Base-by-base conservation (phyloP, 805 yeast species). In the Jamesozyma spencerorum region DNA sequence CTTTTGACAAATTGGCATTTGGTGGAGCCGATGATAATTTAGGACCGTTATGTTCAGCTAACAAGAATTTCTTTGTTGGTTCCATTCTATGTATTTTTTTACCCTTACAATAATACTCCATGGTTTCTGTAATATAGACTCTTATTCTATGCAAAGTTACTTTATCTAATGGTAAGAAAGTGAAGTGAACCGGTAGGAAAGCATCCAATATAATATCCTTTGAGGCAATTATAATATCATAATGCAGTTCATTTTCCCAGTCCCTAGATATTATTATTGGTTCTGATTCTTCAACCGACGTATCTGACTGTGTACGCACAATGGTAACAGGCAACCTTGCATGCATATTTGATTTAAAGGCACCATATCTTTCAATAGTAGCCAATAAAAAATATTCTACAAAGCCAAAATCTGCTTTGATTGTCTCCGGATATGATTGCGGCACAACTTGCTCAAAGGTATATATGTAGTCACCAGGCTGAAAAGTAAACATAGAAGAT, bases 221-320 rank as follows among this genome's bases (percentile, higher is more conserved):
- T 20, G 95, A 85, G 1, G 94, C 94, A 40, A 92, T 80, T 15
- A 87, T 78, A 34, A 92, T 86, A 54, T 92, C 97, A 57, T 92
- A 92, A 49, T 80, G 79, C 26, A 92, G 62, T 57, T 84, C 85
- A 57, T 85, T 87, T 59, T 90, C 97, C 98, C 98, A 92, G 48
- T 85, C 90, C 44, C 94, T 71, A 20, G 81, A 72, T 29, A 92
- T 86, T 4, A 86, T 84, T 40, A 92, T 90, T 0, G 98, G 97
- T 57, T 92, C 98, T 47, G 82, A 79, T 54, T 84, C 90, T 57
- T 92, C 97, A 18, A 81, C 72, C 31, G 86, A 83, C 30, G 74
- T 75, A 42, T 83, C 87, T 1, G 85, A 70, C 10, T 88, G 88
- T 0, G 87, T 71, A 47, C 98, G 68, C 3, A 92, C 74, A 14